Evolutionary conservation across 2,329 filamentous ascomycete species (phyloP).

Genomic region (Shiraia sp.): DNA sequence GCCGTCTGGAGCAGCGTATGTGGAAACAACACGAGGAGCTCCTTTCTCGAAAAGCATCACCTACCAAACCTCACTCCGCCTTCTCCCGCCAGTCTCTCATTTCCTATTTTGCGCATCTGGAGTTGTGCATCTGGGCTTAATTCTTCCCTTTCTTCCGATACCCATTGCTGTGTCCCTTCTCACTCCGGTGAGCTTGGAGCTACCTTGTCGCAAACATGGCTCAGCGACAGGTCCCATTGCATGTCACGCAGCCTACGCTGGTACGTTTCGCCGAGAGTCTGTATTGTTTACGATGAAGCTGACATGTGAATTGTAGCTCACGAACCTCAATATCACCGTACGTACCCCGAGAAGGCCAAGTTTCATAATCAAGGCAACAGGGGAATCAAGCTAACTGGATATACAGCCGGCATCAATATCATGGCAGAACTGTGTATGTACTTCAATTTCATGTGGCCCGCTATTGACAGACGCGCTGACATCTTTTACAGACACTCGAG

Average conservation of each 20-base stretch:
- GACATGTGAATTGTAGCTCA: slow-evolving; percentile 45
- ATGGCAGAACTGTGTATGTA: slow-evolving; percentile 82
- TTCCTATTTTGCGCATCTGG: slow-evolving; percentile 44
- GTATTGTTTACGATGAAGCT: slow-evolving; percentile 22
- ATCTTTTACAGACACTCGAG: slow-evolving; percentile 77
- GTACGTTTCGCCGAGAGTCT: slow-evolving; percentile 47
- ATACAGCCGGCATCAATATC: slow-evolving; percentile 71
- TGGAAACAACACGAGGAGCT: slow-evolving; percentile 28
- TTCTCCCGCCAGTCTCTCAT: slow-evolving; percentile 37
- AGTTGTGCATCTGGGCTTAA: slow-evolving; percentile 44
- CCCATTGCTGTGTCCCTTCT: slow-evolving; percentile 35
- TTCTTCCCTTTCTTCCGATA: slow-evolving; percentile 42
- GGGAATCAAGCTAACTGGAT: slow-evolving; percentile 32
- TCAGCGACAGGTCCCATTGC: slow-evolving; percentile 85
- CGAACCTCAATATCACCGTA: slow-evolving; percentile 54
- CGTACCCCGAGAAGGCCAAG: slow-evolving; percentile 26
- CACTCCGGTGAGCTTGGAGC: slow-evolving; percentile 45
- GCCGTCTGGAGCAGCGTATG: slow-evolving; percentile 19
- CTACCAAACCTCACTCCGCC: slow-evolving; percentile 28
- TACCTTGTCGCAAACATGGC: slow-evolving; percentile 56
- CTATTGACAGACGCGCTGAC: slow-evolving; percentile 21
- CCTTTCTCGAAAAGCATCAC: slow-evolving; percentile 33
- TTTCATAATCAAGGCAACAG: slow-evolving; percentile 16
- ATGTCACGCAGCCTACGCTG: slow-evolving; percentile 78
- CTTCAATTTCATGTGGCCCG: neutral